phyloP scores from a whole-genome alignment of 73 alveolate genomes.

The Diophrys sp. region DNA sequence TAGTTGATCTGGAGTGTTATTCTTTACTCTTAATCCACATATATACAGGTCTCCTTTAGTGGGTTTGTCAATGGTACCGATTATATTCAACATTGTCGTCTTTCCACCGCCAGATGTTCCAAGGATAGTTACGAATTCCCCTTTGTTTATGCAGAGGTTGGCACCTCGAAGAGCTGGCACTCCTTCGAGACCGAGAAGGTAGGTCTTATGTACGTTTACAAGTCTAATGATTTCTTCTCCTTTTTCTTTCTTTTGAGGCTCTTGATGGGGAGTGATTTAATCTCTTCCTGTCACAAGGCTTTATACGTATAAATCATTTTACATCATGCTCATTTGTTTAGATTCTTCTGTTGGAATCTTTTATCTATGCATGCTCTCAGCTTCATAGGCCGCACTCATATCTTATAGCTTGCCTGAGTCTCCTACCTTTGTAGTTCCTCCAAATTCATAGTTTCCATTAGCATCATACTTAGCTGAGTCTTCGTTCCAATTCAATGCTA shows the following conservation, averaged over 20 bases:
- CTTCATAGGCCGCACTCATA: too few species aligned
- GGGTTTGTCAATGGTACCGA: conserved; percentile 97
- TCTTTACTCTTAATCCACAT: conserved; percentile 81
- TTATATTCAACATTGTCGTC: conserved; percentile 90
- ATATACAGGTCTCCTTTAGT: conserved; percentile 94
- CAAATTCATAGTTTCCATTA: too few species aligned
- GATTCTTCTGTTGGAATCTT: not conserved
- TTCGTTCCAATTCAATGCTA: too few species aligned
- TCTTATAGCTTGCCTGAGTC: too few species aligned
- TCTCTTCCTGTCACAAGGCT: not conserved
- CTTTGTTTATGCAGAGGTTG: conserved; percentile 79
- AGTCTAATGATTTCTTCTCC: conserved; percentile 59
- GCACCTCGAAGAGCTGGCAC: conserved; percentile 98
- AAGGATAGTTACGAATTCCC: conserved; percentile 93
- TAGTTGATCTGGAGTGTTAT: conserved; percentile 85
- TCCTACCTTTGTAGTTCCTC: too few species aligned
- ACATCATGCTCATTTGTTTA: not conserved
- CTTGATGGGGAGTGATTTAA: not conserved
- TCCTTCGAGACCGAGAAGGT: conserved; percentile 96
- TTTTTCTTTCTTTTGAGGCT: not conserved
- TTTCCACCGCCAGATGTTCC: conserved; percentile 99
- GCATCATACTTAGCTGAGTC: too few species aligned
- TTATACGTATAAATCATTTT: not conserved
- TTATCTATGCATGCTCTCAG: too few species aligned
- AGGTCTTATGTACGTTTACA: conserved; percentile 94